Evolutionary conservation across 768 basidiomycete species (phyloP).

Genomic region (Trametes coccinea): DNA sequence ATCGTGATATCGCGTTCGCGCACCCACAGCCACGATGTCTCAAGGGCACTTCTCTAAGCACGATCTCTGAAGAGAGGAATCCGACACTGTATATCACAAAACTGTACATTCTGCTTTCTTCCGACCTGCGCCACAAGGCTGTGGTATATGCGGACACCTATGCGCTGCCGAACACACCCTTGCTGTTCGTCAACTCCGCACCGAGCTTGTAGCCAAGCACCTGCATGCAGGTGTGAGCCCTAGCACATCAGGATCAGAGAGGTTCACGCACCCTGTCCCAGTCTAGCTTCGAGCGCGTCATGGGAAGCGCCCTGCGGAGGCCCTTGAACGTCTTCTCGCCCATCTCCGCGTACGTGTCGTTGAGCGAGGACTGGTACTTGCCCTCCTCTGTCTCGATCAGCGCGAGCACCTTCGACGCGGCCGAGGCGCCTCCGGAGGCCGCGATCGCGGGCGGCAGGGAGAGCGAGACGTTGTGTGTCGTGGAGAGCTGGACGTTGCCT

Average conservation of each 20-base stretch:
- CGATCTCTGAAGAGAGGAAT: background rate
- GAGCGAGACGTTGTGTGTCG: slow-evolving; percentile 68
- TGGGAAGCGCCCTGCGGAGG: slow-evolving; percentile 83
- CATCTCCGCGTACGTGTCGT: slow-evolving; percentile 84
- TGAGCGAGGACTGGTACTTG: slow-evolving; percentile 76
- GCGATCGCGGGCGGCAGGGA: slow-evolving; percentile 59
- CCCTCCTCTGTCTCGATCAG: slow-evolving; percentile 80
- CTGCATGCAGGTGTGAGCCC: slow-evolving; percentile 27
- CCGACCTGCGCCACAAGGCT: background rate
- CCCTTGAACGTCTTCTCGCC: slow-evolving; percentile 93
- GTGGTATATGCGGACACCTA: slow-evolving; percentile 12
- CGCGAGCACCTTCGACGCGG: slow-evolving; percentile 74
- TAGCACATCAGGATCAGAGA: background rate
- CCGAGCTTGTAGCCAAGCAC: slow-evolving; percentile 71
- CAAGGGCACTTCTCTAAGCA: no score
- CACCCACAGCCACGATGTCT: no score
- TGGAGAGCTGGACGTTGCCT: slow-evolving; percentile 91
- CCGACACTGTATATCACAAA: slow-evolving; percentile 12
- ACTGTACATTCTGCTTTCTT: slow-evolving; percentile 16
- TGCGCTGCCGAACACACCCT: slow-evolving; percentile 47
- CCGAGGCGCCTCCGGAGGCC: slow-evolving; percentile 48
- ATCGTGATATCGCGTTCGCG: no score
- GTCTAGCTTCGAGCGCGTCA: slow-evolving; percentile 92
- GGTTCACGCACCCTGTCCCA: slow-evolving; percentile 80
- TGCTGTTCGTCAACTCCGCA: slow-evolving; percentile 70